Conservation (phyloP, 139 green algal genomes). For the Nannochloris sp. region DNA sequence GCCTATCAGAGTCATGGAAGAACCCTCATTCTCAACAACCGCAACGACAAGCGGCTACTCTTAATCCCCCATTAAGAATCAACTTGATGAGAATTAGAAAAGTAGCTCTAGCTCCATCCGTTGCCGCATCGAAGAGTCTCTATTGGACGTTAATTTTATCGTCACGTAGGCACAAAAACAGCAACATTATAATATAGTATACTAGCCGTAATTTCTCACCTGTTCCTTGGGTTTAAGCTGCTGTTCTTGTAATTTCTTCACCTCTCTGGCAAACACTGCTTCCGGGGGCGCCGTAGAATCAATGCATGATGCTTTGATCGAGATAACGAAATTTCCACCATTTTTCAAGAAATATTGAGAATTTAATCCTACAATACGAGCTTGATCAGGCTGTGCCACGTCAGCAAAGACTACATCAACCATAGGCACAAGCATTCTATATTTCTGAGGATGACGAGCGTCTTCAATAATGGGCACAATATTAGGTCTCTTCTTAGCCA, state of each 20-base stretch:
- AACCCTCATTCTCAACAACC: conserved; percentile 2
- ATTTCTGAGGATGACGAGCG: conserved; percentile 93
- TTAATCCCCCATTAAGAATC: not conserved
- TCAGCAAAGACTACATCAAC: conserved; percentile 99
- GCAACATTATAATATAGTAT: not conserved
- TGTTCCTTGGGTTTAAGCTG: conserved; percentile 96
- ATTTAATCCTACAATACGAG: conserved; percentile 96
- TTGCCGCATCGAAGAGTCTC: not conserved
- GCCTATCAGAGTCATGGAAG: conserved; percentile 40
- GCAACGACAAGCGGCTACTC: not conserved
- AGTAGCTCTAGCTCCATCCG: no score
- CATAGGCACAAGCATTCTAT: conserved; percentile 99
- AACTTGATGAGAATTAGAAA: not conserved
- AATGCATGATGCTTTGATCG: conserved; percentile 99
- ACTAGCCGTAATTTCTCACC: conserved; percentile 26
- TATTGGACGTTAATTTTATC: conserved; percentile 7
- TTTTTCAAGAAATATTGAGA: conserved; percentile 98
- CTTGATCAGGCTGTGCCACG: conserved; percentile 95
- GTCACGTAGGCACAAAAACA: conserved; percentile 16
- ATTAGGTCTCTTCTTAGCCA: conserved; percentile 99
- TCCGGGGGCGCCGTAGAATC: conserved; percentile 96
- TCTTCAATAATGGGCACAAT: conserved; percentile 99
- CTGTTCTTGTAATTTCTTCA: conserved; percentile 97
- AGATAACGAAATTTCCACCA: conserved; percentile 96
- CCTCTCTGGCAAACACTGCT: conserved; percentile 95